Evolutionary conservation across 495 filamentous ascomycete species (phyloP), one percentile per base, ranked within the genome.

Genomic region (Neurospora sp.): DNA sequence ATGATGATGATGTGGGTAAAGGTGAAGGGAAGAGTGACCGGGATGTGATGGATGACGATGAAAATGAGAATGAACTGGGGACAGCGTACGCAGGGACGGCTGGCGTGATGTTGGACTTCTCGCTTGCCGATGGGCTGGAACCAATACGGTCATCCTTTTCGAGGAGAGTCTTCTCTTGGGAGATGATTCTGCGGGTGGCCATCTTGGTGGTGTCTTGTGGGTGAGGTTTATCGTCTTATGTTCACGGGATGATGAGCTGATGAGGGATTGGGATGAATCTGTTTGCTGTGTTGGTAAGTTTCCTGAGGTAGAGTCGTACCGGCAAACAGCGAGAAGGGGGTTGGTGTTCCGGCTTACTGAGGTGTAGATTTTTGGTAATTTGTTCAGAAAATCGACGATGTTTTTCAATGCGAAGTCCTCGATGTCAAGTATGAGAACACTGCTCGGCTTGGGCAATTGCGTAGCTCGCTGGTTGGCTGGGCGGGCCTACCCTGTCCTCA

Each of bases 21-120:
- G 22, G 20, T 27, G 39, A 40, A 40, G 39, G 8, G 8, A 22
- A 22, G 45, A 59, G 47, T 27, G 20, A 14, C 4, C 4, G 20
- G 20, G 45, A 53, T 53, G 47, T 65, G 69, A 61, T 59, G 38
- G 68, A 59, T 38, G 59, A 73, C 40, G 44, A 70, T 38, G 61
- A 31, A 35, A 37, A 68, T 39, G 42, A 18, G 12, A 16, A 16
- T 42, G 14, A 16, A 16, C 16, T 61, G 20, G 74, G 45, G 70
- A 16, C 41, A 69, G 86, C 89, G 80, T 83, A 94, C 92, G 85
- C 85, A 44, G 93, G 92, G 41, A 96, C 92, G 42, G 90, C 91
- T 61, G 92, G 89, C 18, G 90, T 73, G 71, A 85, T 87, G 79
- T 82, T 82, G 47, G 85, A 85, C 69, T 85, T 85, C 72, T 83